phyloP scores from a whole-genome alignment of 2,329 filamentous ascomycete species.

The Pyricularia sp. region DNA sequence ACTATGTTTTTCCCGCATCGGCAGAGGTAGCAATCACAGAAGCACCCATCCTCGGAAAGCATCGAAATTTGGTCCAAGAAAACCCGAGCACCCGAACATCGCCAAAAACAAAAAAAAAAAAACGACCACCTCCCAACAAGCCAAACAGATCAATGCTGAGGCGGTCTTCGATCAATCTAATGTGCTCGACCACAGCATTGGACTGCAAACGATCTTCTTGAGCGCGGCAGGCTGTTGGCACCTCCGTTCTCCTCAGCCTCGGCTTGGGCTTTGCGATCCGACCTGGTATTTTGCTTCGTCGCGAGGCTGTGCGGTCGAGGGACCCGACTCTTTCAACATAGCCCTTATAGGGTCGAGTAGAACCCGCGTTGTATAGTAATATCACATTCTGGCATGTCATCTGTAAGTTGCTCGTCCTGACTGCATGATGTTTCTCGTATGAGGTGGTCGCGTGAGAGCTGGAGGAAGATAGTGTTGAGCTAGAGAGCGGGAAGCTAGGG shows the following conservation, averaged over 20 bases:
- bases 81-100: not conserved
- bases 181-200: not conserved
- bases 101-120: too few species aligned
- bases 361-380: not conserved
- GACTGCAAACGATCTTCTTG: not conserved
- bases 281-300: not conserved
- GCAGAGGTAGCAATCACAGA: not conserved
- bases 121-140: not conserved
- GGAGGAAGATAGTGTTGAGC: not conserved
- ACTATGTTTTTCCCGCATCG: not conserved
- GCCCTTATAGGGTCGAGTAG: not conserved
- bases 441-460: not conserved
- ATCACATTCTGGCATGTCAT: not conserved
- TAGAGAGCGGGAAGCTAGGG: not conserved
- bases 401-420: slow-evolving; percentile 1
- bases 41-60: not conserved
- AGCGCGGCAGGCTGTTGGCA: not conserved
- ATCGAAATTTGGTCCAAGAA: not conserved
- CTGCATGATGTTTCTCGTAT: not conserved
- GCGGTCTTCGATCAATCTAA: not conserved
- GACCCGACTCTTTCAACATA: not conserved
- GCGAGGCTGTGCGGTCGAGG: not conserved
- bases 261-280: not conserved
- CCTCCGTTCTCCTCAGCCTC: not conserved
- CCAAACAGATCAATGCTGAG: not conserved